phyloP scores from a whole-genome alignment of 2,329 filamentous ascomycete genomes.

The Ceratocystis alfenasii region DNA sequence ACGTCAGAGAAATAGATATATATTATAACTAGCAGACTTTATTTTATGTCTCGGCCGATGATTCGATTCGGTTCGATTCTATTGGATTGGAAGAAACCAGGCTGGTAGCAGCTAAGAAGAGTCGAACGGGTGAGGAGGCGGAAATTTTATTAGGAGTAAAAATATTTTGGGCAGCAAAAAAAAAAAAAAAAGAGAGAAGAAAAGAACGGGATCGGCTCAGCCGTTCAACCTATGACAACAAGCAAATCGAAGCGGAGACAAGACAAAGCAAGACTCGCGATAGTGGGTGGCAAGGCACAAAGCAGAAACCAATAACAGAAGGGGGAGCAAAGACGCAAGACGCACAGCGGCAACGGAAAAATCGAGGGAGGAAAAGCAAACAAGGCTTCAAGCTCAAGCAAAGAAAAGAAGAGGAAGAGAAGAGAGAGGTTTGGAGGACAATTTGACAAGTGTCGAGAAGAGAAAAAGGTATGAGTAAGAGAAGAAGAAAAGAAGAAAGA shows the following conservation, averaged over 20 bases:
- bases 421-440: background rate
- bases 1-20: background rate
- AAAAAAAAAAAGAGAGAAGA: conserved; percentile 10
- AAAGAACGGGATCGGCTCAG: conserved; percentile 19
- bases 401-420: background rate
- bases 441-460: background rate
- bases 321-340: background rate
- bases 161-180: conserved; percentile 9
- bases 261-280: conserved; percentile 3
- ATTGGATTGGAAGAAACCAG: too few species aligned
- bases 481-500: background rate
- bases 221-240: conserved; percentile 13
- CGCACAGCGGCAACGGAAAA: conserved; percentile 5
- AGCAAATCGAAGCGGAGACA: too few species aligned
- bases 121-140: background rate
- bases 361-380: background rate
- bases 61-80: too few species aligned
- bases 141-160: background rate
- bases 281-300: background rate
- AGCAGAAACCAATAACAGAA: background rate
- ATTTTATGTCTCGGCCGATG: too few species aligned
- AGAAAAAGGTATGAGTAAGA: background rate
- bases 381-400: conserved; percentile 8
- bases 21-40: background rate
- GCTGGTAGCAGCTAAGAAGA: background rate